phyloP scores from a whole-genome alignment of 352 stramenopile species.

The Phytopythium montanum region DNA sequence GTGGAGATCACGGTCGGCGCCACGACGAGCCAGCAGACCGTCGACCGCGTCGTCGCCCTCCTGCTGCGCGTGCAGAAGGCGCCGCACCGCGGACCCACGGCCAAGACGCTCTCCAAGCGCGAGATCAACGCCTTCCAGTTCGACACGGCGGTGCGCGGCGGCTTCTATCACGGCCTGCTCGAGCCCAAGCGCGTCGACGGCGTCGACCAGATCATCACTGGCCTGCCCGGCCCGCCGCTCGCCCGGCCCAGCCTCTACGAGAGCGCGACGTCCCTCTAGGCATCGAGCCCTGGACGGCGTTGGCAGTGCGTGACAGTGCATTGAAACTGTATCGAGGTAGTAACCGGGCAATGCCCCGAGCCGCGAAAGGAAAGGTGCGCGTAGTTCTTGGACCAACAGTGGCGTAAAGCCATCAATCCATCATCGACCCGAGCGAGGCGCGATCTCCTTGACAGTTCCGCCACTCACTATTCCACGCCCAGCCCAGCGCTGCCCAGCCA shows the following conservation, averaged over 20 bases:
- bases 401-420: neutral
- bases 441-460: neutral
- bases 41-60: constrained; percentile 42
- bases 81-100: constrained; percentile 57
- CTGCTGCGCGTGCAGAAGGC: constrained; percentile 52
- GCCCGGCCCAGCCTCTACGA: constrained; percentile 21
- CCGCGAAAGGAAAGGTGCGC: neutral
- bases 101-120: constrained; percentile 46
- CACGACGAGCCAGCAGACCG: constrained; percentile 29
- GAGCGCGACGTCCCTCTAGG: constrained; percentile 28
- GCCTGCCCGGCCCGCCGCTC: constrained; percentile 33
- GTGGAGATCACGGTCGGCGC: constrained; percentile 52
- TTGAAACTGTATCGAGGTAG: neutral
- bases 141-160: constrained; percentile 46
- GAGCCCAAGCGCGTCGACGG: constrained; percentile 34
- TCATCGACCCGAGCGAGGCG: neutral
- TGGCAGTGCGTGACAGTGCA: too few species aligned
- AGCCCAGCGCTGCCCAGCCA: neutral
- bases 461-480: neutral
- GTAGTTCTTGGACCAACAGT: neutral
- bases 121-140: constrained; percentile 65
- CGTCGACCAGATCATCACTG: constrained; percentile 40
- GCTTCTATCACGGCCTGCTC: constrained; percentile 62
- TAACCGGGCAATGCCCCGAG: neutral
- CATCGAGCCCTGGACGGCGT: neutral